Percentiles rank a stretch among this genome's conserved stretches.
Conservation (phyloP, 2,329 filamentous ascomycete genomes). For the Botrytis tulipae region DNA sequence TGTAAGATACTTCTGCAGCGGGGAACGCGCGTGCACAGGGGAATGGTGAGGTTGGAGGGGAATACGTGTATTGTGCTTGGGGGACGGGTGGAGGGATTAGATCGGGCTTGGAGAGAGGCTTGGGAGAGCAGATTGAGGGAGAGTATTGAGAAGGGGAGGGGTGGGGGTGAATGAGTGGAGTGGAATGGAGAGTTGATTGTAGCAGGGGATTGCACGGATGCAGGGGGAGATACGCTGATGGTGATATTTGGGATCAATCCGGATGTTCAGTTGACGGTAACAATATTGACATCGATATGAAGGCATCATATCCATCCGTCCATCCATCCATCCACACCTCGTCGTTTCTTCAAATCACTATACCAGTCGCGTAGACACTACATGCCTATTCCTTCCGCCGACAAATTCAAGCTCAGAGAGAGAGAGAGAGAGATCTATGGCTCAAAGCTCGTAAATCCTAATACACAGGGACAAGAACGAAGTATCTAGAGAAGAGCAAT, state of each 20-base stretch:
- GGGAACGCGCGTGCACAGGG: constrained; percentile 68
- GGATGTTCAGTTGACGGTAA: neutral
- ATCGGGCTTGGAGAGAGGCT: constrained; percentile 72
- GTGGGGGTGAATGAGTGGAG: neutral
- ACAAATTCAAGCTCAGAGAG: neutral
- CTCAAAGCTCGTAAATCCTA: neutral
- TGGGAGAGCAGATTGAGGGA: constrained; percentile 68
- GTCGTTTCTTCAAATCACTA: neutral
- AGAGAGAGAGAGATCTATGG: neutral
- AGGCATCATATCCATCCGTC: neutral
- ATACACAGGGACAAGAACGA: neutral
- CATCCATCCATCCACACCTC: neutral
- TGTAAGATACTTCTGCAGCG: constrained; percentile 74
- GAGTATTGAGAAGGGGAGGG: constrained; percentile 44
- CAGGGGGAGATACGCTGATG: too few relatives aligned
- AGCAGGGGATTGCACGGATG: neutral
- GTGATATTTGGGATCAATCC: neutral
- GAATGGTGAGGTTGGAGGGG: constrained; percentile 75
- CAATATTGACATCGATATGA: neutral
- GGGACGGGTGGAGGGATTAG: constrained; percentile 79
- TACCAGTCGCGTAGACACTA: neutral
- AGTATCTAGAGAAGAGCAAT: neutral
- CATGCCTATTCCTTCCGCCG: neutral
- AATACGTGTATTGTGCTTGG: constrained; percentile 70
- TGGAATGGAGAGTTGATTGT: neutral